phyloP scores from a whole-genome alignment of 768 basidiomycete genomes.

The Boletus tomentosulus region DNA sequence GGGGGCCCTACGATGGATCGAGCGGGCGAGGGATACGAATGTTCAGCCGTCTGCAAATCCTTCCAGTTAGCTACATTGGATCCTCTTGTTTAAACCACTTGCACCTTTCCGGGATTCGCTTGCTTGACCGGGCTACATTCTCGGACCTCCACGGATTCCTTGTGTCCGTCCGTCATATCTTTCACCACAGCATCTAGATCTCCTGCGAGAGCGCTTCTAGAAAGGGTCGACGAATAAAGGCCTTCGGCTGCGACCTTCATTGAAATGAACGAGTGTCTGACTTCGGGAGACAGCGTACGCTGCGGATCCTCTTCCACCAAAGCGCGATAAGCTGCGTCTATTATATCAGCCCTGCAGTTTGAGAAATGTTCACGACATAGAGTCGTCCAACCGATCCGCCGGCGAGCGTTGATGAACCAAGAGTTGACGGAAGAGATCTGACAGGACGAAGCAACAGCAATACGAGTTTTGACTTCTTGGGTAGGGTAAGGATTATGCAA shows the following conservation, averaged over 20 bases:
- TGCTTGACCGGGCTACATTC: not conserved
- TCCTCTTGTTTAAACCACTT: not conserved
- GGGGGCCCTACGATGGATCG: conserved; percentile 9
- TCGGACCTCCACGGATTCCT: not conserved
- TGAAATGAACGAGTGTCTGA: conserved; percentile 24
- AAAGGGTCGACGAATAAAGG: conserved; percentile 27
- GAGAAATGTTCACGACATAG: conserved; percentile 31
- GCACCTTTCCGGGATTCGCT: conserved; percentile 1
- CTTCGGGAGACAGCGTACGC: conserved; percentile 5
- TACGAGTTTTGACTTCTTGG: conserved; percentile 19
- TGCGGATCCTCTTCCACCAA: conserved; percentile 22
- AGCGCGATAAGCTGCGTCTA: conserved; percentile 28
- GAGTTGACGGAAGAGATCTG: conserved; percentile 32
- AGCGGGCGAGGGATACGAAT: conserved; percentile 17
- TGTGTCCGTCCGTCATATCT: conserved; percentile 19
- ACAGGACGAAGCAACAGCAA: conserved; percentile 18
- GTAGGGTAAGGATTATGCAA: conserved; percentile 56
- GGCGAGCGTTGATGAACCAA: conserved; percentile 48
- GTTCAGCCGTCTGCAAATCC: not conserved
- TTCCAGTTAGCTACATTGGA: not conserved
- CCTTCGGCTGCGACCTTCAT: conserved; percentile 31
- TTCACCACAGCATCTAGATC: conserved; percentile 30
- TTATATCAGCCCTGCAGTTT: conserved; percentile 22
- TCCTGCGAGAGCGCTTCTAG: conserved; percentile 25
- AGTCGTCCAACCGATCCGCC: conserved; percentile 51